A percentile compares a stretch with the other conserved stretches of the same genome.
Evolutionary conservation across 2,329 filamentous ascomycete species (phyloP).

Genomic region (Claviceps digitariae): DNA sequence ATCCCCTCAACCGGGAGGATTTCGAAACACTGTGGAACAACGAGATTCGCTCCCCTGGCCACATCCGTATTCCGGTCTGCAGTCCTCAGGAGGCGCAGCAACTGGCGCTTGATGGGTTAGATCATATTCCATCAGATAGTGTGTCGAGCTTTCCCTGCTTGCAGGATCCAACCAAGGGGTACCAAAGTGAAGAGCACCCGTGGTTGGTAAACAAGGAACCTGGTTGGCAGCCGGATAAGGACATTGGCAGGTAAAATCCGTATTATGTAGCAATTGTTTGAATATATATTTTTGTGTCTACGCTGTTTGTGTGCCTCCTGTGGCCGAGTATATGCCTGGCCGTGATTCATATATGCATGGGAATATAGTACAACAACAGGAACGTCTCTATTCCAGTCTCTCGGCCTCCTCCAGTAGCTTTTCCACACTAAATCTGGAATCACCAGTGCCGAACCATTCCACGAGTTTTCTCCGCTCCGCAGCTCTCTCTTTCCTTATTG

Average conservation of each 20-base stretch:
- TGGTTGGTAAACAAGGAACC: too few species aligned
- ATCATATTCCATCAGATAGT: not conserved
- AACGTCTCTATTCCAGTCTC: conserved; percentile 43
- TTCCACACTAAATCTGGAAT: conserved; percentile 68
- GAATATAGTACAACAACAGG: not conserved
- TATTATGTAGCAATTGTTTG: too few species aligned
- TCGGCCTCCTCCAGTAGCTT: conserved; percentile 81
- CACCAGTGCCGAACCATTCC: conserved; percentile 70
- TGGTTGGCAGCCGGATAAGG: too few species aligned
- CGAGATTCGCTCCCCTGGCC: not conserved
- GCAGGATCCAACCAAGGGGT: not conserved
- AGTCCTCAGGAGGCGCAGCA: not conserved
- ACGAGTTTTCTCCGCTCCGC: conserved; percentile 56
- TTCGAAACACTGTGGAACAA: not conserved
- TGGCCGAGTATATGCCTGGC: too few species aligned
- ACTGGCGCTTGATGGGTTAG: not conserved
- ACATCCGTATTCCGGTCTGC: not conserved
- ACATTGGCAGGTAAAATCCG: too few species aligned
- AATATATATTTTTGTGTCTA: too few species aligned
- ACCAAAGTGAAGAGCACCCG: not conserved
- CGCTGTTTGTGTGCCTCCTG: too few species aligned
- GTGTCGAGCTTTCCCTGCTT: not conserved
- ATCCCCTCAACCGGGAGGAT: not conserved
- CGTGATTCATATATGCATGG: not conserved
- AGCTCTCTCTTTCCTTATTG: conserved; percentile 38